Percentiles rank a stretch among this genome's conserved stretches.
phyloP scores from a whole-genome alignment of 345 rosid species.

The Gossypium sturtianum region DNA sequence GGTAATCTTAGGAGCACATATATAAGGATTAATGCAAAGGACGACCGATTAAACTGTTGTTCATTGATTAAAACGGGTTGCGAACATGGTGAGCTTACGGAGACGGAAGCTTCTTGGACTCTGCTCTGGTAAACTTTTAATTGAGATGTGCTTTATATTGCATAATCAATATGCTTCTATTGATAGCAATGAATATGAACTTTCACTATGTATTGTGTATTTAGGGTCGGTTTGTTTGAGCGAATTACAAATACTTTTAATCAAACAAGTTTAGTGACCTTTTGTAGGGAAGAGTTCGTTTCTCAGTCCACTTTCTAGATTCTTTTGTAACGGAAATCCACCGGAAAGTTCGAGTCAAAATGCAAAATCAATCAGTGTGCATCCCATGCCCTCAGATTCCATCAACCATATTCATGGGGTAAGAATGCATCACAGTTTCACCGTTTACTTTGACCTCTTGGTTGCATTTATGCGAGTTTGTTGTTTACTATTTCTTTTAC shows the following conservation, averaged over 20 bases:
- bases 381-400: slow-evolving; percentile 30
- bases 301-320: slow-evolving; percentile 51
- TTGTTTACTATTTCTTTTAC: not conserved
- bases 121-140: slow-evolving; percentile 48
- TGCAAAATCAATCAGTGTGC: slow-evolving; percentile 17
- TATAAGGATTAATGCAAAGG: slow-evolving; percentile 21
- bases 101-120: slow-evolving; percentile 7
- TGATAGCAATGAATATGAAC: not conserved
- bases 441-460: not conserved
- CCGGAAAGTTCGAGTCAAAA: slow-evolving; percentile 29
- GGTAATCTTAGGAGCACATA: slow-evolving; percentile 20
- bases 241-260: not conserved
- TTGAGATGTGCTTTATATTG: slow-evolving; percentile 1
- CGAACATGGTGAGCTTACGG: slow-evolving; percentile 54
- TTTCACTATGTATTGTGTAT: not conserved
- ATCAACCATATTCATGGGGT: slow-evolving; percentile 31
- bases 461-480: not conserved
- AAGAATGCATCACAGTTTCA: slow-evolving; percentile 11
- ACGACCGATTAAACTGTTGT: slow-evolving; percentile 7
- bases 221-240: not conserved
- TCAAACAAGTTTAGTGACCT: not conserved
- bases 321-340: slow-evolving; percentile 32
- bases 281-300: slow-evolving; percentile 50
- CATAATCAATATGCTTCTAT: slow-evolving; percentile 10
- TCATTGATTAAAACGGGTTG: slow-evolving; percentile 16